phyloP scores from a whole-genome alignment of 208 protist genomes.

The Leishmania amazonensis region DNA sequence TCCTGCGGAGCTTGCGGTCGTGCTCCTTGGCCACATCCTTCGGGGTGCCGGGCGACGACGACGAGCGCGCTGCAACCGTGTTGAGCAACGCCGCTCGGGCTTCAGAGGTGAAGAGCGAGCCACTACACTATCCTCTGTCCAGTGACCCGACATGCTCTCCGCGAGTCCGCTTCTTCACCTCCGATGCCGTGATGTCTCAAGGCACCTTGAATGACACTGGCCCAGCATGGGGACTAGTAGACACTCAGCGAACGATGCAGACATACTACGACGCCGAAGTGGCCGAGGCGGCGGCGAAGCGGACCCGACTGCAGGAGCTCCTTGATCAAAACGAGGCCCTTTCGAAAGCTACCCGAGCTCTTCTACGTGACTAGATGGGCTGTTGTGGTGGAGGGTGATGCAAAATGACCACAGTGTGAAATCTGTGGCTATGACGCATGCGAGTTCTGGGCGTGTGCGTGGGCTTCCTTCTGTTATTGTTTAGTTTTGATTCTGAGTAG shows the following conservation, averaged over 20 bases:
- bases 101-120: neutral
- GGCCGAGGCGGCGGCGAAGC: conserved; percentile 18
- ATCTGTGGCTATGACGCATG: neutral
- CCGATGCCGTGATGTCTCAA: neutral
- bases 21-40: conserved; percentile 12
- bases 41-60: neutral
- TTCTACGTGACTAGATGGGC: conserved; percentile 27
- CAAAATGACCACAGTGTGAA: neutral
- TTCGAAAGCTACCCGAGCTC: conserved; percentile 34
- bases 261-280: conserved; percentile 20
- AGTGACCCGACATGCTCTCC: neutral
- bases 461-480: neutral
- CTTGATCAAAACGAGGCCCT: conserved; percentile 43
- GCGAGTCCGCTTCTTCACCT: neutral
- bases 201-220: neutral
- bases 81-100: neutral
- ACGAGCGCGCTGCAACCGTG: neutral
- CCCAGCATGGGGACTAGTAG: neutral
- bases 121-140: neutral
- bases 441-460: neutral
- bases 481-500: neutral
- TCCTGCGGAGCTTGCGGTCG: conserved; percentile 2
- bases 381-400: neutral
- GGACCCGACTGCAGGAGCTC: conserved; percentile 33
- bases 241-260: conserved; percentile 5